Base-by-base conservation (phyloP, 495 filamentous ascomycete species). In the Tuber indicum region DNA sequence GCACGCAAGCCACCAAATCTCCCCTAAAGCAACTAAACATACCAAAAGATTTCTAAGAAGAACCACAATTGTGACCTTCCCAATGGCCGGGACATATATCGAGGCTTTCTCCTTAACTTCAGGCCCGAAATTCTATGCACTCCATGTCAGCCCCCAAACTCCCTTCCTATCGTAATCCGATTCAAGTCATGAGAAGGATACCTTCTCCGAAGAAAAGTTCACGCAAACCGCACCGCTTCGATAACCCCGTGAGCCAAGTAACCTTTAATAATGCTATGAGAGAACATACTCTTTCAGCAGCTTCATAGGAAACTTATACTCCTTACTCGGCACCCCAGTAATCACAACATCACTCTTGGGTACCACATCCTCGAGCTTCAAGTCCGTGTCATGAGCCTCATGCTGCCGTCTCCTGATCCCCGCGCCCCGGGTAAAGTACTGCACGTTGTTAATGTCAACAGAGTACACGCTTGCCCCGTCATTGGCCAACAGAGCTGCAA, bases 51-150 rank as follows among this genome's bases (percentile, higher is more conserved):
- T 99, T 73, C 96, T 86, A 78, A 98, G 87, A 76, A 99, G 85
- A 23, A 98, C 90, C 17, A 94, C 91, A 84, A 98, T 98, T 1
- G 96, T 99, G 42, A 99, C 96, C 86, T 98, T 99, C 74, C 96
- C 96, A 81, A 96, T 96, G 3, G 94, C 94, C 9, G 96, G 96
- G 10, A 98, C 94, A 77, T 96, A 99, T 81, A 99, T 94, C n/a
- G 93, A 92, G 3, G 96, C 96, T 86, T 92, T 94, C 82, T 96
- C 92, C 86, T 96, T 97, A 70, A 99, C 89, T 73, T 91, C 91
- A 0, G 90, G 89, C 74, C 89, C 91, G 84, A 99, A 99, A 86
- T 99, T 99, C 88, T 91, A 62, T 91, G 52, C 16, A 69, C n/a
- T 23, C 41, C 70, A 36, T 47, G 74, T 79, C 43, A 81, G 46